These are phyloP conservation scores for Naganishia cerealis DNA, from an alignment of 1,284 basidiomycete genomes.

Conservation along the genomic window DNA sequence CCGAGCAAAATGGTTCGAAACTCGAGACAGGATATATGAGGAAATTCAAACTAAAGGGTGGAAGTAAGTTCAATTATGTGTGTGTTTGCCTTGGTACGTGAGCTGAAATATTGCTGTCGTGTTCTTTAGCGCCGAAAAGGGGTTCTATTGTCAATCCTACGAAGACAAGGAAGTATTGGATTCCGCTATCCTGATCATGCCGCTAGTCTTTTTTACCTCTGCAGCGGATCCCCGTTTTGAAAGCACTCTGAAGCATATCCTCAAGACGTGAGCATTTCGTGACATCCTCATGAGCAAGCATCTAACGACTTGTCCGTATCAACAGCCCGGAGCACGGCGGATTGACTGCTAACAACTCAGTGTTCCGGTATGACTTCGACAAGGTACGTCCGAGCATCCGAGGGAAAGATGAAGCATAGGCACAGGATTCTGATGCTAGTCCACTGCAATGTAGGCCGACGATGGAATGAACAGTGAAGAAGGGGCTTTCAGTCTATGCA, in stretches of 20 bases:
- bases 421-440: not conserved
- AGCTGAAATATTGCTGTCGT: not conserved
- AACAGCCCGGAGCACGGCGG: slow-evolving; percentile 73
- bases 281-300: too few relatives aligned
- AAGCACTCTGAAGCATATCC: slow-evolving; percentile 73
- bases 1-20: slow-evolving; percentile 65
- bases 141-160: slow-evolving; percentile 55
- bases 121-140: slow-evolving; percentile 39
- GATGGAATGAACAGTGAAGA: slow-evolving; percentile 92
- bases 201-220: slow-evolving; percentile 42
- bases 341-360: slow-evolving; percentile 69
- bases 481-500: slow-evolving; percentile 60
- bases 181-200: slow-evolving; percentile 52
- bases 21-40: slow-evolving; percentile 78
- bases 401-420: too few relatives aligned
- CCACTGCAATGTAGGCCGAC: slow-evolving; percentile 57
- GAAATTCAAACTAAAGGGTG: slow-evolving; percentile 64
- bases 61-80: slow-evolving; percentile 61
- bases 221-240: slow-evolving; percentile 82
- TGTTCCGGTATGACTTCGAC: slow-evolving; percentile 66
- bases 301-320: not conserved
- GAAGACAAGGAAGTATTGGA: slow-evolving; percentile 56
- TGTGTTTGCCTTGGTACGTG: not conserved
- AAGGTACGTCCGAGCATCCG: slow-evolving; percentile 50
- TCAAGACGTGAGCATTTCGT: slow-evolving; percentile 60